Conservation (phyloP, 2,329 filamentous ascomycete species). For the Sarocladiaceae sp. region DNA sequence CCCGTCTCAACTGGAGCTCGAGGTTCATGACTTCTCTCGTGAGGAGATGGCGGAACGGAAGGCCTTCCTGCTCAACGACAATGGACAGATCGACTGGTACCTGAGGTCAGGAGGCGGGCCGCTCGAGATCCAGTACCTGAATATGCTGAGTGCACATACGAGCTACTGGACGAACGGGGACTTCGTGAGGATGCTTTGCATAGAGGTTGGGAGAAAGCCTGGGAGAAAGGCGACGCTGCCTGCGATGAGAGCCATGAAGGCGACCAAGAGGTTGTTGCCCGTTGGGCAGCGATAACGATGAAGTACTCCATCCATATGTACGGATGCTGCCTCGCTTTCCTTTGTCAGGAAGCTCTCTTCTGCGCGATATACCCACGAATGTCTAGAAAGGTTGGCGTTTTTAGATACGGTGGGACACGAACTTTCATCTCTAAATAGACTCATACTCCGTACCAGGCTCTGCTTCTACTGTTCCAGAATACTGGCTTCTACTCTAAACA, state of each 20-base stretch:
- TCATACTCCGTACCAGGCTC: too few species aligned
- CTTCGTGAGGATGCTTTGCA: constrained; percentile 82
- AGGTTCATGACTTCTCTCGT: constrained; percentile 88
- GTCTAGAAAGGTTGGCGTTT: too few species aligned
- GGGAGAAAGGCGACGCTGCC: constrained; percentile 57
- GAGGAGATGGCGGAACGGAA: constrained; percentile 90
- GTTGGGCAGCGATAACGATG: neutral
- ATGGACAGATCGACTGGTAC: constrained; percentile 91
- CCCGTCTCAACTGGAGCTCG: constrained; percentile 73
- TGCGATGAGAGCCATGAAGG: constrained; percentile 53
- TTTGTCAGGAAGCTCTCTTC: too few species aligned
- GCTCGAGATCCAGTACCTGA: constrained; percentile 90
- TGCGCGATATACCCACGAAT: too few species aligned
- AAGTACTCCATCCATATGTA: too few species aligned
- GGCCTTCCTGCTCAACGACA: constrained; percentile 85
- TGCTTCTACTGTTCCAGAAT: too few species aligned
- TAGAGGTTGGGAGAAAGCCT: constrained; percentile 73
- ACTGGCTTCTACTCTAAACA: too few species aligned
- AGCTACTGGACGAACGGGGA: constrained; percentile 88
- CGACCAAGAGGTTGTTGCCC: constrained; percentile 19
- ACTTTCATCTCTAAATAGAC: too few species aligned
- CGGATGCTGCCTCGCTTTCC: too few species aligned
- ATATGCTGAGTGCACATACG: constrained; percentile 92
- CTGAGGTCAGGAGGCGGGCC: constrained; percentile 78
- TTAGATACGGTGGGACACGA: too few species aligned